Base-by-base conservation (phyloP, 2,329 filamentous ascomycete species). In the Calonectria pseudoreteaudii region DNA sequence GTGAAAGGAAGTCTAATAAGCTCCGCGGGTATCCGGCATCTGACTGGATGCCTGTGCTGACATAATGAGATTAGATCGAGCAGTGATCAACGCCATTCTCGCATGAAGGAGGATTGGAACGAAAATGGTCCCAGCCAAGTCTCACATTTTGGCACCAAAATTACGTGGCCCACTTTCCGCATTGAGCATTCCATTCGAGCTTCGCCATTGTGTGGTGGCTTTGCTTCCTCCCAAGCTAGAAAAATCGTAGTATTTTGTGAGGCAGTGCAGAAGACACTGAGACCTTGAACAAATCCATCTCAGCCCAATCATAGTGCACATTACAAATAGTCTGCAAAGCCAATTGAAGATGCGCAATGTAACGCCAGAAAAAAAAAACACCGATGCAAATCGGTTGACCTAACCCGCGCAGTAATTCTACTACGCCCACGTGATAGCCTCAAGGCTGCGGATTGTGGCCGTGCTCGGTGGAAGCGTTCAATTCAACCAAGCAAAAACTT, bases 181-280 rank as follows among this genome's bases (percentile, higher is more conserved):
- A 62, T 62, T 26, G 36, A 62, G 56, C 34, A 62, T 41, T 62
- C 34, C 56, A 62, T 62, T 62, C 56, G 56, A 62, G 56, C n/a
- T 41, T 41, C 13, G 34, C n/a, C 56, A 18, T 28, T 3, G 10
- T 41, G 38, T 13, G 34, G 23, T 47, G 34, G 34, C 56, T 62
- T 36, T 16, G 34, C 56, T 18, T 18, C 56, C 20, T 62, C 56
- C 23, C 56, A 41, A 41, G 34, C n/a, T 23, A 8, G n/a, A 13
- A 28, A 18, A 36, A 28, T n/a, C 18, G n/a, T 5, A 23, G 23
- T 23, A 30, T 8, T 20, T 23, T 28, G 34, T 62, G 56, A 62
- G 34, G 56, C 56, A 28, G 56, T 41, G 34, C 41, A 26, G 28
- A 28, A 14, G 11, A 38, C n/a, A 62, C 23, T 38, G 36, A 60